Evolutionary conservation across 2,329 filamentous ascomycete genomes (phyloP).

Genomic region (Fusarium haematococcum): DNA sequence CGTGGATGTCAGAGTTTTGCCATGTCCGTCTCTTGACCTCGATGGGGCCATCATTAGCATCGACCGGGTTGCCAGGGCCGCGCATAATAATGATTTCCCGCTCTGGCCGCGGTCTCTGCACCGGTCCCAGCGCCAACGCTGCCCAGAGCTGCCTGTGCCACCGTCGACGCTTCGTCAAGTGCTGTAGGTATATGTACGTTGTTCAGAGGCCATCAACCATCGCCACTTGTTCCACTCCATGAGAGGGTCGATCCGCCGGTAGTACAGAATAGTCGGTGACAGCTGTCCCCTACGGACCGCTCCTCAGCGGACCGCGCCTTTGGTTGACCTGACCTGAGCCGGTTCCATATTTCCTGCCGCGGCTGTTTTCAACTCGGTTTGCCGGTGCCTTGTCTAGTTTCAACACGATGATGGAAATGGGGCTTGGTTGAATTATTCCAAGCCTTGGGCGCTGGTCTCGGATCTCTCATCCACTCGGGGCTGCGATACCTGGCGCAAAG

Average conservation of each 20-base stretch:
- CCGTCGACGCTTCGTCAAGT: constrained; percentile 1
- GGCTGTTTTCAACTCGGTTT: neutral
- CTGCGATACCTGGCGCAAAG: neutral
- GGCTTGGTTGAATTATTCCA: neutral
- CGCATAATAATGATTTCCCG: constrained; percentile 34
- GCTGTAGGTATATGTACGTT: neutral
- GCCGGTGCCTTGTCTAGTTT: neutral
- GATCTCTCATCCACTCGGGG: neutral
- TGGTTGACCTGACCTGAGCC: neutral
- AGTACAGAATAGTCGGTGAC: constrained; percentile 17
- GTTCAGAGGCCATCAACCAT: neutral
- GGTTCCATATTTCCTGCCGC: neutral
- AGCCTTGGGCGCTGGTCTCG: neutral
- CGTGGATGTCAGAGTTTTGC: neutral
- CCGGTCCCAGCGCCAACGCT: constrained; percentile 22
- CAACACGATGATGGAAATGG: neutral
- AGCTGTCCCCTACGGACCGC: constrained; percentile 3
- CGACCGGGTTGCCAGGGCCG: constrained; percentile 5
- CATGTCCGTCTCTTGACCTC: neutral
- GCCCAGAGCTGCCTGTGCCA: constrained; percentile 14
- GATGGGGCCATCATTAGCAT: neutral
- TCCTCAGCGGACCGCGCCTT: constrained; percentile 2
- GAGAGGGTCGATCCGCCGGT: constrained; percentile 5
- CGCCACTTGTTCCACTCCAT: neutral
- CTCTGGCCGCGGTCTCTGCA: constrained; percentile 28